phyloP scores from a whole-genome alignment of 139 green algal species.

The Tetraselmis striata region DNA sequence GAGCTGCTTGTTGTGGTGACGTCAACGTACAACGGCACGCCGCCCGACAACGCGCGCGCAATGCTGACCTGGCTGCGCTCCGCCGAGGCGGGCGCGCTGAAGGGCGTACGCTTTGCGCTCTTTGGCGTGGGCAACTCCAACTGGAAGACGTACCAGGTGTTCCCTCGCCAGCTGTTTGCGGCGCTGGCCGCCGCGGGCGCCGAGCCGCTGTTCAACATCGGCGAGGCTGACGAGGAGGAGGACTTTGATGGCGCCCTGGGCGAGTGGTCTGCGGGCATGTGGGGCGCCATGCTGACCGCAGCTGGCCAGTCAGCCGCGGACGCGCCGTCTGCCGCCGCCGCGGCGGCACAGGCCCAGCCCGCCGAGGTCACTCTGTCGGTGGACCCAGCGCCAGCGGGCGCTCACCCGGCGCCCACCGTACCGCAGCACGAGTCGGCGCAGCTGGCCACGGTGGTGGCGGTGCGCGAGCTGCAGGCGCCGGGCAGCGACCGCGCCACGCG shows the following conservation, averaged over 20 bases:
- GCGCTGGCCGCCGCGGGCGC: background rate
- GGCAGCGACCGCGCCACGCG: slow-evolving; percentile 11
- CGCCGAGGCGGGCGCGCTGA: background rate
- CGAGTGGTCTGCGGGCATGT: background rate
- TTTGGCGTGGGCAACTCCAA: background rate
- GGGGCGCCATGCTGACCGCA: background rate
- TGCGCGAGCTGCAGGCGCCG: slow-evolving; percentile 2
- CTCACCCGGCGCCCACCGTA: background rate
- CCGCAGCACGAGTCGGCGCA: background rate
- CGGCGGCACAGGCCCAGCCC: too few relatives aligned
- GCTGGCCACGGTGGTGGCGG: background rate
- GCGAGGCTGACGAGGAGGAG: background rate
- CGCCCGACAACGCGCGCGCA: slow-evolving; percentile 17
- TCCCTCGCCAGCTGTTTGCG: background rate
- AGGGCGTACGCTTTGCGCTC: background rate
- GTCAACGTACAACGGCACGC: slow-evolving; percentile 23
- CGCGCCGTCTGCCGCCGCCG: background rate
- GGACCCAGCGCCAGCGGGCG: too few relatives aligned
- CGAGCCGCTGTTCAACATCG: background rate
- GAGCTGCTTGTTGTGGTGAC: slow-evolving; percentile 8
- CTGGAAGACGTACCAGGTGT: background rate
- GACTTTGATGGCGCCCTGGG: background rate
- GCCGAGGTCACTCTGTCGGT: background rate
- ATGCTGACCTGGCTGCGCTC: slow-evolving; percentile 10
- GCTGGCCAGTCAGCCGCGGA: background rate